Percentiles rank a stretch among this genome's conserved stretches.
Evolutionary conservation across 345 rosid genomes (phyloP).

Genomic region (Salix koriyanagi): DNA sequence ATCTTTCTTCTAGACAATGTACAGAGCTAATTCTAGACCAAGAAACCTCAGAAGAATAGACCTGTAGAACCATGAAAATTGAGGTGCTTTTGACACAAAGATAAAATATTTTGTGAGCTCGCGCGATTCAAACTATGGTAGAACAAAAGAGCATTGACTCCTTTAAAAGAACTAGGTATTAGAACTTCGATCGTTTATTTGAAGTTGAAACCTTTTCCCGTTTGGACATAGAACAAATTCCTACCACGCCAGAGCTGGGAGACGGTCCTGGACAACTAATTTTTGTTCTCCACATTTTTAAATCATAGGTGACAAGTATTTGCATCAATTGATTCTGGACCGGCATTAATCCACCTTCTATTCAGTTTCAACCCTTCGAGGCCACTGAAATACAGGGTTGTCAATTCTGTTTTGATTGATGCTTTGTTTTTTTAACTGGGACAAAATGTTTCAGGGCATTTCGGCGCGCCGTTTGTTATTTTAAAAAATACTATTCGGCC

Average conservation of each 20-base stretch:
- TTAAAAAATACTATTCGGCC: no score
- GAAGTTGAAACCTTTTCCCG: no score
- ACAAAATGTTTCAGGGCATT: no score
- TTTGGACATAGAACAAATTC: neutral
- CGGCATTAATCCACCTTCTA: neutral
- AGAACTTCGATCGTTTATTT: no score
- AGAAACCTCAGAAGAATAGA: neutral
- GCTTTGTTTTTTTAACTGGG: no score
- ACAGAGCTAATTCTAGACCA: neutral
- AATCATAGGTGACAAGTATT: neutral
- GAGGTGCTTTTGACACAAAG: no score
- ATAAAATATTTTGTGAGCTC: no score
- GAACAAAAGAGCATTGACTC: no score
- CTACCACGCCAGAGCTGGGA: neutral
- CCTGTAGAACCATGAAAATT: neutral
- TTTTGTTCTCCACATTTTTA: neutral
- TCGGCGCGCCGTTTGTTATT: no score
- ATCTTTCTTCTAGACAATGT: neutral
- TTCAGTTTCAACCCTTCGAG: neutral
- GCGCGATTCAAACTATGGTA: no score
- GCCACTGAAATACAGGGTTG: neutral
- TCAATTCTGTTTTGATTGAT: no score
- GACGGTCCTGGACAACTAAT: neutral
- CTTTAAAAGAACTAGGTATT: no score
- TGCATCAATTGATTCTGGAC: neutral